Evolutionary conservation across 345 rosid species (phyloP).

Genomic region (Arabidopsis arenosa): DNA sequence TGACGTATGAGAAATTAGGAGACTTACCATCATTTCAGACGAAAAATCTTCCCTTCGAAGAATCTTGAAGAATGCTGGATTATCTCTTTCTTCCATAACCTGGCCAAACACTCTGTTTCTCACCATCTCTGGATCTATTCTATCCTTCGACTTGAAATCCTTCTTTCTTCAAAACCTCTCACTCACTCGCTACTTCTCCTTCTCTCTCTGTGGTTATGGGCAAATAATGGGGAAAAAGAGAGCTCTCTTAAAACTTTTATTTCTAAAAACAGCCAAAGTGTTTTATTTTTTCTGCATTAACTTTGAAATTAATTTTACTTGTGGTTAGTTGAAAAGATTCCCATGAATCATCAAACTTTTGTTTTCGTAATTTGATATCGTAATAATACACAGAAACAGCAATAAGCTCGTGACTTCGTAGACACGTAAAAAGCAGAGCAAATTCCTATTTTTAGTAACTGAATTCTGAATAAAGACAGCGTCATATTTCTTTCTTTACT

Average conservation of each 20-base stretch:
- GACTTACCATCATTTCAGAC: not conserved
- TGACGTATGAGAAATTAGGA: not conserved
- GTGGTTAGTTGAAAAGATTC: conserved; percentile 21
- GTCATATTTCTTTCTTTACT: not conserved
- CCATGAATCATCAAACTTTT: not conserved
- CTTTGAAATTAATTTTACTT: too few species aligned
- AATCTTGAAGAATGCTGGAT: conserved; percentile 23
- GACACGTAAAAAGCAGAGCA: conserved; percentile 37
- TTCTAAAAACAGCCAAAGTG: conserved; percentile 1
- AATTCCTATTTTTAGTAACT: conserved; percentile 36
- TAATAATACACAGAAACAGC: conserved; percentile 18
- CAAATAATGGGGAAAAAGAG: not conserved
- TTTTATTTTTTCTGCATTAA: not conserved
- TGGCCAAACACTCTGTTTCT: conserved; percentile 13
- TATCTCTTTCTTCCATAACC: conserved; percentile 1
- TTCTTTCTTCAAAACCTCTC: conserved; percentile 7
- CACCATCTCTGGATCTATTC: conserved; percentile 10
- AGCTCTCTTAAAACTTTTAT: not conserved
- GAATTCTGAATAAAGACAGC: not conserved
- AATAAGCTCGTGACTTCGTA: conserved; percentile 28
- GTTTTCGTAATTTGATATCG: conserved; percentile 10
- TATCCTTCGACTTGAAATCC: not conserved
- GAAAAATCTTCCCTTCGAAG: conserved; percentile 17
- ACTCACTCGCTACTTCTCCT: not conserved
- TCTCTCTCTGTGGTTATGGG: not conserved